Conservation (phyloP, 495 filamentous ascomycete genomes). For the Amorphotheca resinae region DNA sequence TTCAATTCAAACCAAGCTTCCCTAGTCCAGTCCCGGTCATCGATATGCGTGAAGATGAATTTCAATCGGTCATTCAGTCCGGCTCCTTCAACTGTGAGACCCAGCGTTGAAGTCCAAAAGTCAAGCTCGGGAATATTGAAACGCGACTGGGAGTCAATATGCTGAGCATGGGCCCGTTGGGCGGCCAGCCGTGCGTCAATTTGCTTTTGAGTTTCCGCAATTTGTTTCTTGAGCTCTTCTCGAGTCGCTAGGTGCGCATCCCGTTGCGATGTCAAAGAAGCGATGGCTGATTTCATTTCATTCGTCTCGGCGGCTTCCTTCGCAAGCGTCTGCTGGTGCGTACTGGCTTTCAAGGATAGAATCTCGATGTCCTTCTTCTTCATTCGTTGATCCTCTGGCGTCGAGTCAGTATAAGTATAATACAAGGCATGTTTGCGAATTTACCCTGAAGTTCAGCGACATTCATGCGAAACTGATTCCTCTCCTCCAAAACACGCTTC, state of each 20-base stretch:
- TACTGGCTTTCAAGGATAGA: conserved; percentile 59
- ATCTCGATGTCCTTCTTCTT: conserved; percentile 80
- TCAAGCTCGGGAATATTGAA: conserved; percentile 84
- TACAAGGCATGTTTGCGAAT: not conserved
- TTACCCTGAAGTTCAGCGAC: conserved; percentile 81
- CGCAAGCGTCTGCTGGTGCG: conserved; percentile 64
- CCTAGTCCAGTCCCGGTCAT: conserved; percentile 76
- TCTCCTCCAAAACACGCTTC: conserved; percentile 79
- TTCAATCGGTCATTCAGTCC: conserved; percentile 75
- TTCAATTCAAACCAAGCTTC: conserved; percentile 92
- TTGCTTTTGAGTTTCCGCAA: conserved; percentile 62
- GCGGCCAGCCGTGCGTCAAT: conserved; percentile 39
- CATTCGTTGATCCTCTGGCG: conserved; percentile 76
- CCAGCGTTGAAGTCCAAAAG: conserved; percentile 89
- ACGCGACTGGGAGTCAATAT: conserved; percentile 65
- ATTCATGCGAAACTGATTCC: conserved; percentile 86
- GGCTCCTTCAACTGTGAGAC: conserved; percentile 80
- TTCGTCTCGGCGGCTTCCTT: conserved; percentile 80
- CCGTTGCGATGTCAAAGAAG: conserved; percentile 57
- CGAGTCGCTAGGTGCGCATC: conserved; percentile 61
- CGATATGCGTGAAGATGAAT: conserved; percentile 80
- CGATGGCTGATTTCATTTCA: conserved; percentile 77
- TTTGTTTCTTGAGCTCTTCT: conserved; percentile 64
- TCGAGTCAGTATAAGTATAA: conserved; percentile 1
- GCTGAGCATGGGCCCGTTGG: conserved; percentile 39